Base-by-base conservation (phyloP, 2,329 filamentous ascomycete species). In the Zasmidium citrigriseum region DNA sequence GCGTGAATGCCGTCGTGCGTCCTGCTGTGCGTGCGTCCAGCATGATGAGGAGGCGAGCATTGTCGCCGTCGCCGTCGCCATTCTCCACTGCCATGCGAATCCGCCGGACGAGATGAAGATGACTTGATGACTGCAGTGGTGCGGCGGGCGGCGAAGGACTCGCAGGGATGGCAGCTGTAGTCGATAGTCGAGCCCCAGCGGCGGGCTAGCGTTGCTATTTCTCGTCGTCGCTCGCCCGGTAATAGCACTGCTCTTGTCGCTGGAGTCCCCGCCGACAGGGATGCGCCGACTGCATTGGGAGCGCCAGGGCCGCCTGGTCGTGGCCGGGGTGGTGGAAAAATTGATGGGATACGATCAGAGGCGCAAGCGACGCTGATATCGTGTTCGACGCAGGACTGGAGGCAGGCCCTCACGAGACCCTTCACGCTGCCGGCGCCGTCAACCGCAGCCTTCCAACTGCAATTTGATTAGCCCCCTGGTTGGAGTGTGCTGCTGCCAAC, bases 1-100 rank as follows among this genome's bases (percentile, higher is more conserved):
- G 54, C 46, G 41, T 44, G 60, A 54, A 52, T 47, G 50, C 46
- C 53, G 56, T 52, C 34, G 60, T 59, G 60, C 57, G 34, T 41
- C 49, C 53, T 57, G 50, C 20, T 7, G 48, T 61, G 48, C 46
- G 12, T 38, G 18, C 47, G 38, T 34, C 50, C 48, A 49, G 46
- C 41, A 21, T 23, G 25, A 16, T 49, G 25, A 55, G 24, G n/a
- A 14, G 27, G 23, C 27, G 44, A n/a, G 46, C 25, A 46, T 44
- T 57, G 51, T 50, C 61, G 38, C 49, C 22, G 44, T 54, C 46
- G 29, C 25, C 46, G 54, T 27, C 54, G 46, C 38, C 50, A 44
- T 46, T 22, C 24, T 29, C n/a, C n/a, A n/a, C n/a, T n/a, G n/a
- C n/a, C n/a, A n/a, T n/a, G n/a, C n/a, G n/a, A n/a, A n/a, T n/a